Evolutionary conservation across 129 eudicot genomes (phyloP).

Genomic region (Ambrosia trifida): DNA sequence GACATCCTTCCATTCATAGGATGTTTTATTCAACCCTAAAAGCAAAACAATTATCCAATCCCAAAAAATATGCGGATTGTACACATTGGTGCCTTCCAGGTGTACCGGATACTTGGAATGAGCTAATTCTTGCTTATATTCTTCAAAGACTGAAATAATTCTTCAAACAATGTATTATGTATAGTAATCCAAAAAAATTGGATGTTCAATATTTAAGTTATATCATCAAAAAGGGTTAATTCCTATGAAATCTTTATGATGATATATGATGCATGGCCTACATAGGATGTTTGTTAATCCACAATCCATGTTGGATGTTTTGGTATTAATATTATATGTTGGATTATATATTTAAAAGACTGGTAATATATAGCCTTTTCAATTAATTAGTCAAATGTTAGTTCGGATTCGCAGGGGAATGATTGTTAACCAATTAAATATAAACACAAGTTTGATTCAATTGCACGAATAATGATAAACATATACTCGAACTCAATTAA

Average conservation of each 20-base stretch:
- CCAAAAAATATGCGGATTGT: conserved; percentile 43
- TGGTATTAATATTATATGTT: too few relatives aligned
- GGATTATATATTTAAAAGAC: too few relatives aligned
- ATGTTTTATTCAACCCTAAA: conserved; percentile 33
- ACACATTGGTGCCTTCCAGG: conserved; percentile 63
- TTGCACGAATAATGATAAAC: too few relatives aligned
- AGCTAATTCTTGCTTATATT: conserved; percentile 34
- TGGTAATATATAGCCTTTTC: too few relatives aligned
- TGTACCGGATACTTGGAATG: conserved; percentile 56
- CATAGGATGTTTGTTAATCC: too few relatives aligned
- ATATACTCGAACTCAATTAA: too few relatives aligned
- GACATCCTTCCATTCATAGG: conserved; percentile 46
- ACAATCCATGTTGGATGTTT: too few relatives aligned
- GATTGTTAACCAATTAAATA: too few relatives aligned
- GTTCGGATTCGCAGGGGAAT: too few relatives aligned
- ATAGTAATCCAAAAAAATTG: not conserved
- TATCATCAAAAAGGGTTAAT: not conserved
- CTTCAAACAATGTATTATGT: not conserved
- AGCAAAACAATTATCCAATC: conserved; percentile 41
- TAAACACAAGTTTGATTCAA: too few relatives aligned
- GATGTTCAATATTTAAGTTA: not conserved
- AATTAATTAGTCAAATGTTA: too few relatives aligned
- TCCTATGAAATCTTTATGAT: not conserved
- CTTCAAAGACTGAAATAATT: conserved; percentile 15
- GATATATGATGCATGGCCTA: not conserved